Evolutionary conservation across 2,329 filamentous ascomycete genomes (phyloP), one percentile per base, ranked within the genome.

Genomic region (Ophiosphaerella herpotricha): DNA sequence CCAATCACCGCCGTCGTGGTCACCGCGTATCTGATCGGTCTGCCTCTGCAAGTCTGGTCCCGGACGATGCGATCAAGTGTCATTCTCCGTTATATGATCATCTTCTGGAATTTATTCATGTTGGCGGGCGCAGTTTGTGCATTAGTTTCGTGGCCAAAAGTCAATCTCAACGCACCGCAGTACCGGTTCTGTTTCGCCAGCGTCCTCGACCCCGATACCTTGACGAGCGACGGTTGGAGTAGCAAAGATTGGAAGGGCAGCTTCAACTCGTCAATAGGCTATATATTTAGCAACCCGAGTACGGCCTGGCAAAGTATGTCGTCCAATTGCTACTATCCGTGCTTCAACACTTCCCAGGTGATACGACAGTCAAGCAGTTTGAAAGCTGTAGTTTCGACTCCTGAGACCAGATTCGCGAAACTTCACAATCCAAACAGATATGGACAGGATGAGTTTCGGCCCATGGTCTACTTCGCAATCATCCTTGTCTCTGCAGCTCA

Each of bases 1-100:
- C 46, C 53, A 32, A 56, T 53, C 32, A 56, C 46, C 5, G 53
- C 49, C 9, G 40, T 53, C 7, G 53, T 56, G 9, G 53, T 52
- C 2, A 48, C 49, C 11, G 49, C 49, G 8, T 56, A 52, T 18
- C 40, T 53, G 2, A 46, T 56, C 11, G 53, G 53, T 1, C 29
- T 50, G 13, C 49, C 53, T 1, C 31, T 55, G 13, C 50, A 53
- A 31, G 45, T 56, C 12, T 56, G 50, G 50, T 56, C 50, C n/a
- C 43, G 53, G n/a, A 56, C 50, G 2, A 48, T 50, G 46, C 49
- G 49, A n/a, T 46, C 49, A 7, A 50, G 50, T 26, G 34, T 34
- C 39, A 49, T 55, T 26, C 40, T 51, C 23, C 45, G 45, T 2
- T 51, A 46, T 14, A 50, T 51, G 48, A 39, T 55, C 14, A 38